phyloP scores from a whole-genome alignment of 139 green algal genomes.

The Axilococcus clingmanii region DNA sequence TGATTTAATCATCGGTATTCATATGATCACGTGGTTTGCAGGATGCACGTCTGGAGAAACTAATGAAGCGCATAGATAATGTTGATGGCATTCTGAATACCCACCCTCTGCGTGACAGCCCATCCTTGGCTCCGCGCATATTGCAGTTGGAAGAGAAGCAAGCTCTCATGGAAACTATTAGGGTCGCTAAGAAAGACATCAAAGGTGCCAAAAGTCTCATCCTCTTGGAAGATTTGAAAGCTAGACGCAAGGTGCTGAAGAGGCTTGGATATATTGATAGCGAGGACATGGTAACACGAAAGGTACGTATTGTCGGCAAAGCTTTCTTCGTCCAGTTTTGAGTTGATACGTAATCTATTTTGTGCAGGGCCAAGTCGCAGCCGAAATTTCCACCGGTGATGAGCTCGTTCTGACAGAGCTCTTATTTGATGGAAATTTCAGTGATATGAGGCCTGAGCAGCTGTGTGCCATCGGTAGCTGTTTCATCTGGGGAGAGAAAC shows the following conservation, averaged over 20 bases:
- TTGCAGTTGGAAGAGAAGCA: constrained; percentile 30
- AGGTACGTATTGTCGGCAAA: too few species aligned
- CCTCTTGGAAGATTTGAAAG: constrained; percentile 56
- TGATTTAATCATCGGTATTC: too few species aligned
- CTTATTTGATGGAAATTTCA: constrained; percentile 62
- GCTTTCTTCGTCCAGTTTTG: constrained; percentile 30
- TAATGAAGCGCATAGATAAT: constrained; percentile 27
- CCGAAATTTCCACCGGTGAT: constrained; percentile 49
- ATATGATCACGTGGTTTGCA: not conserved
- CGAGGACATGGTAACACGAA: constrained; percentile 52
- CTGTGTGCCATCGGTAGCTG: constrained; percentile 51
- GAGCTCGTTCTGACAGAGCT: constrained; percentile 74
- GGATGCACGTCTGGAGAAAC: too few species aligned
- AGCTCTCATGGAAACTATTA: constrained; percentile 21
- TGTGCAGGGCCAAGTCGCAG: constrained; percentile 50
- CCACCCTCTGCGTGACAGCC: constrained; percentile 29
- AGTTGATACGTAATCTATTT: constrained; percentile 5
- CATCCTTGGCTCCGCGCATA: constrained; percentile 26
- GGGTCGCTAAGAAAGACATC: constrained; percentile 32
- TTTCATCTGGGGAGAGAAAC: constrained; percentile 65
- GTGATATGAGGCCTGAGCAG: constrained; percentile 36
- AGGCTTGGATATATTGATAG: constrained; percentile 43
- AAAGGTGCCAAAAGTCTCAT: constrained; percentile 49
- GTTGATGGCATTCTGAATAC: constrained; percentile 36
- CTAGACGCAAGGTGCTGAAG: constrained; percentile 46